A percentile compares a stretch with the other conserved stretches of the same genome.
Conservation (phyloP, 108 stramenopile species). For the Cyclotella atomus region DNA sequence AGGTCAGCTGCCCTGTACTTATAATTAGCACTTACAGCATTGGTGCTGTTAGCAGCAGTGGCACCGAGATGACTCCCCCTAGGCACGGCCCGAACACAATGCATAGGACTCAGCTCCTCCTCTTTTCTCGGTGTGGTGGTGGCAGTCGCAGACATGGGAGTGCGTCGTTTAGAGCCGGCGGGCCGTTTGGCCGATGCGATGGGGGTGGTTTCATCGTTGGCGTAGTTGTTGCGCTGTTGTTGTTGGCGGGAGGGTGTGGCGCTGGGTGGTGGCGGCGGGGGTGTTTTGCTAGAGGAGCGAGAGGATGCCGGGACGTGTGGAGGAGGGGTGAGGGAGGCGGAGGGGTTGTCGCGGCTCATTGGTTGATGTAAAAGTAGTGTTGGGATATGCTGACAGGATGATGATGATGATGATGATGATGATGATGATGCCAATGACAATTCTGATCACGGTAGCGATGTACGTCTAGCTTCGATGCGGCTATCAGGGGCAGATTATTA, state of each 20-base stretch:
- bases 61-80: slow-evolving; percentile 7
- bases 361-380: no score
- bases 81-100: slow-evolving; percentile 59
- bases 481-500: no score
- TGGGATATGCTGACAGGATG: no score
- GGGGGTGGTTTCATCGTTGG: neutral
- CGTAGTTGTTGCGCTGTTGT: slow-evolving; percentile 11
- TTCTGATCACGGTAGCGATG: no score
- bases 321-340: no score
- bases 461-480: no score
- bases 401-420: neutral
- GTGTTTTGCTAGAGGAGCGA: neutral
- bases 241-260: neutral
- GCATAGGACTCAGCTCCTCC: slow-evolving; percentile 68
- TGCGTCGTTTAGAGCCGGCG: slow-evolving; percentile 5
- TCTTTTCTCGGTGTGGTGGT: neutral
- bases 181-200: slow-evolving; percentile 10
- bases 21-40: neutral
- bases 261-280: slow-evolving; percentile 2
- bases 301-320: neutral
- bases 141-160: neutral
- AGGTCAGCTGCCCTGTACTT: no score
- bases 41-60: neutral
- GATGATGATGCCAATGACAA: neutral
- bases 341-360: slow-evolving; percentile 5